Percentiles rank a stretch among this genome's conserved stretches.
Conservation (phyloP, 1,139 yeast genomes). For the Candida freyschussii region DNA sequence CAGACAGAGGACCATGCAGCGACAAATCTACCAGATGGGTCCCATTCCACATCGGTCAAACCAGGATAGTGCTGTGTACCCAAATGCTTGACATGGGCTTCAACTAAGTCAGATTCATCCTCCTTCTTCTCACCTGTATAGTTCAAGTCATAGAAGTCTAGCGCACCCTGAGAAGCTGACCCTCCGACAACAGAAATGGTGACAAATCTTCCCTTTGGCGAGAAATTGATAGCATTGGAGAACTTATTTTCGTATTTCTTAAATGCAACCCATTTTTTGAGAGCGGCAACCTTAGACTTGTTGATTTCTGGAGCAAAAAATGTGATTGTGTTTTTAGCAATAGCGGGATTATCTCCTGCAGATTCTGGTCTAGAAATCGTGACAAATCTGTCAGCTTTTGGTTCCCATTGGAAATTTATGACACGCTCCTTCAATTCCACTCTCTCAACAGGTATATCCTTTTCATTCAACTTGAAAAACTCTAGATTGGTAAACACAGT, state of each 20-base stretch:
- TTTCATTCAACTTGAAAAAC: conserved; percentile 82
- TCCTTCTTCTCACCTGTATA: conserved; percentile 61
- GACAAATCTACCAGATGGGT: conserved; percentile 88
- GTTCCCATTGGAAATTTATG: conserved; percentile 93
- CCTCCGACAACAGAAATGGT: conserved; percentile 67
- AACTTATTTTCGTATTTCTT: conserved; percentile 57
- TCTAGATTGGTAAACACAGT: conserved; percentile 89
- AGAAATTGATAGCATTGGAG: conserved; percentile 76
- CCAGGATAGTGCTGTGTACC: conserved; percentile 49
- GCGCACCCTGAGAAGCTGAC: conserved; percentile 49
- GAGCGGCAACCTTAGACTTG: conserved; percentile 27
- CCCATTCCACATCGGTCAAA: conserved; percentile 88
- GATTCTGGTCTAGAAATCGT: conserved; percentile 64
- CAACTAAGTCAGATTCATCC: conserved; percentile 21
- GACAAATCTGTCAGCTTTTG: conserved; percentile 81
- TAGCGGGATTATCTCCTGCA: conserved; percentile 57
- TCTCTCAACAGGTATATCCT: conserved; percentile 91
- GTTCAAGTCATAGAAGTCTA: conserved; percentile 85
- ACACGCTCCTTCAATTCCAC: conserved; percentile 90
- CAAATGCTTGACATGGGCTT: conserved; percentile 24
- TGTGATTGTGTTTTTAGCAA: conserved; percentile 65
- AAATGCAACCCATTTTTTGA: conserved; percentile 56
- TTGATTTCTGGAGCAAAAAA: conserved; percentile 77
- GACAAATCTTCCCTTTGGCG: conserved; percentile 90
- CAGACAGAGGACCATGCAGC: conserved; percentile 86